Base-by-base conservation (phyloP, 371 early-diverging fungal species). In the Massospora cicadina region DNA sequence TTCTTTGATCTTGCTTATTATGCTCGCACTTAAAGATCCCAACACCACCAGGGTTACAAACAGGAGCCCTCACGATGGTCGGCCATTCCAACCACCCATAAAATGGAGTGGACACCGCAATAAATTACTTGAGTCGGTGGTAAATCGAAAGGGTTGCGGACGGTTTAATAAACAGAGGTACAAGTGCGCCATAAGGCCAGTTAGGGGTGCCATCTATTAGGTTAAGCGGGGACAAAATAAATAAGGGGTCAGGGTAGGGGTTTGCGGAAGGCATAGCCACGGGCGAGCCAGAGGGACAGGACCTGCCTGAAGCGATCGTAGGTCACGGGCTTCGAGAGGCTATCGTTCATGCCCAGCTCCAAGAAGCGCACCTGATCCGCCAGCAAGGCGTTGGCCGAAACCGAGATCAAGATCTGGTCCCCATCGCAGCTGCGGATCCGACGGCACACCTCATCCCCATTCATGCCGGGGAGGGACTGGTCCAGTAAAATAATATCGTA, bases 271-370 rank as follows among this genome's bases (percentile, higher is more conserved):
- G 17, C 10, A 31, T 59, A 26, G 13, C 60, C 60, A 29, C 31
- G 26, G 21, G 60, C 7, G 2, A 63, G 55, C 63, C 63, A 63
- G 2, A 54, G n/a, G 25, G 43, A 23, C n/a, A 63, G 24, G 5
- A 63, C 54, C 21, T n/a, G n/a, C 63, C 55, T 63, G 63, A 63
- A 63, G 26, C 55, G 43, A 5, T 53, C 54, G 27, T 26, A 63
- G 5, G 63, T 63, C 21, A 63, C n/a, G 10, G 63, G 63, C 43
- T 63, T 63, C 2, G 53, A n/a, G 27, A 63, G 54, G 29, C 27
- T 25, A 28, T 63, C 63, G 29, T 26, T 27, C 43, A 63, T 63
- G 33, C 61, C 24, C 12, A 33, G 10, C 21, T 55, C 43, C n/a
- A 63, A 7, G 12, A 54, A 43, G n/a, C 24, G 43, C 2, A n/a